phyloP scores from a whole-genome alignment of 345 rosid genomes.

The Trapa incisa region DNA sequence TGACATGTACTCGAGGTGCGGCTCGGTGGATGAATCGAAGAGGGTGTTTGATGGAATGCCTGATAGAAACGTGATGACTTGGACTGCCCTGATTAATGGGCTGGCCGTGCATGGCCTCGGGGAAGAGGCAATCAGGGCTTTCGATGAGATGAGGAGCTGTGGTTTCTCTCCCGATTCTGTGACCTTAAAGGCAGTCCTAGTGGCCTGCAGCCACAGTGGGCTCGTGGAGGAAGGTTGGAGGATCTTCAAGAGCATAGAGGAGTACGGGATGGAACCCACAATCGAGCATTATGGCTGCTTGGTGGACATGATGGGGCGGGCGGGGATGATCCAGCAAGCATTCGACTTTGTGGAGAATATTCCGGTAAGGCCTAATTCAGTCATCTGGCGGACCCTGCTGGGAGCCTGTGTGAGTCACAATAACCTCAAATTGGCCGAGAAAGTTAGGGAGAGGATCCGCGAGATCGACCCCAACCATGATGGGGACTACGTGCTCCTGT shows the following conservation, averaged over 20 bases:
- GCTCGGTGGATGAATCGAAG: constrained; percentile 27
- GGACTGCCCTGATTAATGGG: constrained; percentile 37
- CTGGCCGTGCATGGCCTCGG: constrained; percentile 38
- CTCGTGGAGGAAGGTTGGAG: constrained; percentile 31
- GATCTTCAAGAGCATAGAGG: constrained; percentile 32
- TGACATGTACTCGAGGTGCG: constrained; percentile 49
- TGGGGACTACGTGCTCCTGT: constrained; percentile 45
- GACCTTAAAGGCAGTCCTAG: constrained; percentile 28
- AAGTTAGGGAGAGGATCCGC: constrained; percentile 21
- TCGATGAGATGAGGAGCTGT: constrained; percentile 20
- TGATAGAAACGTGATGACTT: constrained; percentile 25
- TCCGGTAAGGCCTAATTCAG: constrained; percentile 28
- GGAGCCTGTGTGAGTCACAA: constrained; percentile 43
- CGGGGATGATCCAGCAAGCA: constrained; percentile 28
- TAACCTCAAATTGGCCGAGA: constrained; percentile 26
- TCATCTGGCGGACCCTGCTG: constrained; percentile 42
- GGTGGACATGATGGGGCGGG: constrained; percentile 46
- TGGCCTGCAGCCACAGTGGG: constrained; percentile 41
- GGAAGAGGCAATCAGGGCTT: constrained; percentile 21
- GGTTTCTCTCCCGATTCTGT: constrained; percentile 30
- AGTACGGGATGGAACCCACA: constrained; percentile 21
- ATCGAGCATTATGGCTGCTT: constrained; percentile 43
- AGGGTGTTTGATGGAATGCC: constrained; percentile 32
- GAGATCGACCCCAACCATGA: constrained; percentile 36
- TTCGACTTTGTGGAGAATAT: constrained; percentile 29